Base-by-base conservation (phyloP, 1,284 basidiomycete genomes). In the Ustilago hordei region DNA sequence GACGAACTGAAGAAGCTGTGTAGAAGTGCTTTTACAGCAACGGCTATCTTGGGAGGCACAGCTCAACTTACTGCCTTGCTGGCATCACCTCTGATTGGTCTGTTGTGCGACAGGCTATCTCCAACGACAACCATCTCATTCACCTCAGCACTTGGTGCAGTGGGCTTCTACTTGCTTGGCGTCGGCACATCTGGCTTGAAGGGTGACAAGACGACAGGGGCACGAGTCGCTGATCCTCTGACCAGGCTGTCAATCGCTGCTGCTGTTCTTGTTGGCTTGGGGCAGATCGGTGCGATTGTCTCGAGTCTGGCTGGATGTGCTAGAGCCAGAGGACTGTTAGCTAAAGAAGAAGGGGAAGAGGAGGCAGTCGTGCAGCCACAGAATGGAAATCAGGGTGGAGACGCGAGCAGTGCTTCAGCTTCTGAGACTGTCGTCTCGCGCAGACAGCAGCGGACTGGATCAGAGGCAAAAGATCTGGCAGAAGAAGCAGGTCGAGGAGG, bases 231-330 rank as follows among this genome's bases (percentile, higher is more conserved):
- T 19, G 70, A 81, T 38, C 78, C 72, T 8, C 31, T 74, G 36
- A 69, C 62, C 3, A 47, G 63, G 9, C 13, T 64, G 36, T 73
- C 75, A 45, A 78, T 71, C 41, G 52, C 55, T 0, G 75, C 80
- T 19, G 78, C 80, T 19, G 62, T 73, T 17, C 50, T 69, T 5
- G 54, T 81, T 13, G 80, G 80, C 3, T 31, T 79, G 11, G 69
- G 73, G 9, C 79, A 81, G 62, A 80, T 79, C 43, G 72, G 69
- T 1, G 77, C 77, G n/a, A 81, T 81, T 32, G 79, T 81, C 2
- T 54, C 74, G 1, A 74, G 69, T 43, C 57, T 81, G 38, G 74
- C 78, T 23, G 64, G 75, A 11, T 79, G 75, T 54, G 78, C 77
- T 23, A 48, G 62, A 35, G 73, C 62, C 1, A 67, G 58, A 38